Percentiles rank a stretch among this genome's conserved stretches.
phyloP scores from a whole-genome alignment of 1,284 basidiomycete species.

The Marasmius oreades region DNA sequence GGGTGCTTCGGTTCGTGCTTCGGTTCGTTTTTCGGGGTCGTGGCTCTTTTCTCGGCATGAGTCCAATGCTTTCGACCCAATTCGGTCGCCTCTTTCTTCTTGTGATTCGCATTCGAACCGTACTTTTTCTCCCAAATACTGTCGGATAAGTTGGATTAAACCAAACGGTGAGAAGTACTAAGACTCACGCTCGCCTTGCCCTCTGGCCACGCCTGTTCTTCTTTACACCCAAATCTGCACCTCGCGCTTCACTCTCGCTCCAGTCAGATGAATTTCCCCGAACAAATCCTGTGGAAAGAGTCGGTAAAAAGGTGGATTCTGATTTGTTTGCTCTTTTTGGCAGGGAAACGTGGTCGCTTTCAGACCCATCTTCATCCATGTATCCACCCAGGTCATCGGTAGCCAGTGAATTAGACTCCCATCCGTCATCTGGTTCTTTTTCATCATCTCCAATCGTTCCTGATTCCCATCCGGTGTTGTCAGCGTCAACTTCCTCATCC shows the following conservation, averaged over 20 bases:
- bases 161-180: conserved; percentile 7
- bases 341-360: conserved; percentile 13
- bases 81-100: conserved; percentile 59
- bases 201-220: conserved; percentile 93
- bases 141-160: conserved; percentile 7
- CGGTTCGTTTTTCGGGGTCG: conserved; percentile 8
- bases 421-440: conserved; percentile 30
- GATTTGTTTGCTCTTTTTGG: conserved; percentile 22
- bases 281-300: conserved; percentile 81
- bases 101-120: conserved; percentile 87
- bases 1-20: conserved; percentile 7
- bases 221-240: conserved; percentile 51
- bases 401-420: conserved; percentile 40
- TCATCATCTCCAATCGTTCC: conserved; percentile 38
- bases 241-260: conserved; percentile 63
- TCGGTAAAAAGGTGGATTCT: conserved; percentile 82
- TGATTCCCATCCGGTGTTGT: conserved; percentile 61
- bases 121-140: conserved; percentile 99
- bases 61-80: conserved; percentile 15
- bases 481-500: conserved; percentile 24
- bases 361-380: conserved; percentile 19
- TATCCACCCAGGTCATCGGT: conserved; percentile 24
- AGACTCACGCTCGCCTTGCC: conserved; percentile 84
- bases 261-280: conserved; percentile 80
- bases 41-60: conserved; percentile 1